Evolutionary conservation across 495 filamentous ascomycete genomes (phyloP).

Genomic region (Daldinia bambusicola): DNA sequence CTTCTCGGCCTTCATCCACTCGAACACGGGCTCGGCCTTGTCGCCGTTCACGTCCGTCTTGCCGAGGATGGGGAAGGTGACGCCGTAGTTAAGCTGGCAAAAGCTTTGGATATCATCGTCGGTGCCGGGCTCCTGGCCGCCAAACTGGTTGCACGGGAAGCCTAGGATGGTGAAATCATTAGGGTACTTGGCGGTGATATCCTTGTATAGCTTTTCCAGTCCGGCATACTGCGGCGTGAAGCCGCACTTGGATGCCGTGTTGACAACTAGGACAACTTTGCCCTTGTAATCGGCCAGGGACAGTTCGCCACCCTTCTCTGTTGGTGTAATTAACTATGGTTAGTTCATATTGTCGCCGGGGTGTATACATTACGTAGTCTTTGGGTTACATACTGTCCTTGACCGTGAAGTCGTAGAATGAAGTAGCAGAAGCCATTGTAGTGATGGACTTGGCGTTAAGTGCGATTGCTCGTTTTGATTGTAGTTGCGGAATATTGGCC

Average conservation of each 20-base stretch:
- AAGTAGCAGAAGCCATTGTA: slow-evolving; percentile 88
- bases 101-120: slow-evolving; percentile 93
- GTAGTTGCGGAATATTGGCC: slow-evolving; percentile 20
- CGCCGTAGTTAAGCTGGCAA: slow-evolving; percentile 95
- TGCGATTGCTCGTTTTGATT: neutral
- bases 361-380: neutral
- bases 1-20: slow-evolving; percentile 88
- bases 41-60: slow-evolving; percentile 95
- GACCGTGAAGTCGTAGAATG: slow-evolving; percentile 91
- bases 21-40: slow-evolving; percentile 79
- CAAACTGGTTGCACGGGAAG: slow-evolving; percentile 99
- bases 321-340: slow-evolving; percentile 20
- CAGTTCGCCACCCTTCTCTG: slow-evolving; percentile 80
- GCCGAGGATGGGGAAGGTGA: slow-evolving; percentile 88
- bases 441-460: slow-evolving; percentile 24
- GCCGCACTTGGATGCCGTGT: slow-evolving; percentile 99
- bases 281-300: slow-evolving; percentile 75
- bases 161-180: slow-evolving; percentile 87
- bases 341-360: slow-evolving; percentile 8
- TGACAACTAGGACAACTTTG: slow-evolving; percentile 95
- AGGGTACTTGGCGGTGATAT: slow-evolving; percentile 71
- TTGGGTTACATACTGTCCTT: slow-evolving; percentile 71
- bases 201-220: slow-evolving; percentile 90
- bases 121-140: slow-evolving; percentile 84
- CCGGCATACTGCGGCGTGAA: slow-evolving; percentile 97